Evolutionary conservation across 805 yeast genomes (phyloP), one percentile per base, ranked within the genome.

Genomic region (Teunomyces panamensis): DNA sequence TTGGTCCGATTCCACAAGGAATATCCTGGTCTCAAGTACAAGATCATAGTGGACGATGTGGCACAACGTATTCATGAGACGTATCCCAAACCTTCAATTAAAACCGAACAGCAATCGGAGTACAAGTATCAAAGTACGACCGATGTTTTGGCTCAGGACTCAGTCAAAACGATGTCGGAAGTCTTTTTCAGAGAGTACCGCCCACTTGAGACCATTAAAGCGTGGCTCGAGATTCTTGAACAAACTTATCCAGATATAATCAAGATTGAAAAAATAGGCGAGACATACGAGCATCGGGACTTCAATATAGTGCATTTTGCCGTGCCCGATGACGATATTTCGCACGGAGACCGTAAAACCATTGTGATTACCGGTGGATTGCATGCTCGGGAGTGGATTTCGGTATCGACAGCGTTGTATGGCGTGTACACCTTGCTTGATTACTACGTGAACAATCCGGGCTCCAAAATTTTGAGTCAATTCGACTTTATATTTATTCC

Each of bases 311-410:
- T 89, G 17, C 86, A 86, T 55, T 62, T 89, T 26, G 73, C 84
- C 2, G 62, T 58, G 1, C 74, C 83, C 1, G 74, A 74, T 42
- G 71, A 70, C 42, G 71, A 65, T 4, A 60, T 58, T 10, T 50
- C 55, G 49, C 65, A 69, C 48, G 54, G 56, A n/a, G 60, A 68
- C 7, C 71, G 78, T 39, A 80, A 77, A 52, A 86, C 92, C 0
- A 77, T 89, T 45, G 84, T 89, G 3, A 75, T 90, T 6, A 82
- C 92, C 1, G 91, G 91, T 33, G 96, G 96, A 2, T 76, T 86
- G 2, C 96, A 90, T 67, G 94, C 96, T 0, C 74, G 97, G 45
- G 97, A 90, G 63, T 90, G 97, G 97, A 76, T 89, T 26, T 79
- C 90, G 32, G 81, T 84, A 2, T 79, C 90, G 2, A 75, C 92